These are phyloP conservation scores for Acanthamoeba triangularis DNA, from an alignment of 208 protist species.

Conservation along the genomic window DNA sequence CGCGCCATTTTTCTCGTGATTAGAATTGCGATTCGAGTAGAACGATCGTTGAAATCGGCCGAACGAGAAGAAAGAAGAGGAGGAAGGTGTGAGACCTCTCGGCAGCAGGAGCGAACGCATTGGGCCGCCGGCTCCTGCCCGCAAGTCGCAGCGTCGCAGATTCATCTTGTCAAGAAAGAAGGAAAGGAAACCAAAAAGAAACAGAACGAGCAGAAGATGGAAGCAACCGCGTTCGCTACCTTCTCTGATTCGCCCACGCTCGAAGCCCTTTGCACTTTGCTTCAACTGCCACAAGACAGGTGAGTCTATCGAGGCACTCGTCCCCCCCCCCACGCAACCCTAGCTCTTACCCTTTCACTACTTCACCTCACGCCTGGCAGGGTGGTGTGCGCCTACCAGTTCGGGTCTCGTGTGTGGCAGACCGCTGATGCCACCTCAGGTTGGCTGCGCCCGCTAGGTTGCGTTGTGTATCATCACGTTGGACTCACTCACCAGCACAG, in stretches of 20 bases:
- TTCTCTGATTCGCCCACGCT: too few species aligned
- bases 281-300: too few species aligned
- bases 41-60: neutral
- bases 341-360: too few species aligned
- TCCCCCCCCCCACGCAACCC: too few species aligned
- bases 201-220: too few species aligned
- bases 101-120: neutral
- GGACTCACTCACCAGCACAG: neutral
- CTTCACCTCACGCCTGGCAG: too few species aligned
- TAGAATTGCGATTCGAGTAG: neutral
- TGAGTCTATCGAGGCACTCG: too few species aligned
- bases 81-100: neutral
- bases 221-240: too few species aligned
- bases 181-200: neutral
- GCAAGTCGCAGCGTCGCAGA: neutral
- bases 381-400: neutral
- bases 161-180: neutral
- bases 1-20: neutral
- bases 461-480: too few species aligned
- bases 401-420: constrained; percentile 5
- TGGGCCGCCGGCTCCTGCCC: neutral
- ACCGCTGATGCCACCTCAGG: neutral
- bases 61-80: neutral
- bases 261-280: too few species aligned
- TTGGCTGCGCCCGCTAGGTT: neutral